Conservation (phyloP, 2,329 filamentous ascomycete genomes). For the Alternaria brassicicola region DNA sequence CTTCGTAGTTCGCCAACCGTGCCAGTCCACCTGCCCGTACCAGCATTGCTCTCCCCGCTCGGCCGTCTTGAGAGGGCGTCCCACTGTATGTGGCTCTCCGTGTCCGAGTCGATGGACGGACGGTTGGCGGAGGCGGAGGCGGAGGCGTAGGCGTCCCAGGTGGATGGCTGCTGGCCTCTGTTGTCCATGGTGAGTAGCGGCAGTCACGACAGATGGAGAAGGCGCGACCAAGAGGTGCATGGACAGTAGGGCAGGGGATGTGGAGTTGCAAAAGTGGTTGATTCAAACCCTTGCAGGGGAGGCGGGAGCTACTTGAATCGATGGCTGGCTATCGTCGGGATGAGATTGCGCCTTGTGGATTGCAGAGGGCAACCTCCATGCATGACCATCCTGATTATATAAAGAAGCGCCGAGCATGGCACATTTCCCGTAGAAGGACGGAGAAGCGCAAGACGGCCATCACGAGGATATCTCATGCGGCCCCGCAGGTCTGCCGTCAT, state of each 20-base stretch:
- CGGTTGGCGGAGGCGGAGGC: constrained; percentile 53
- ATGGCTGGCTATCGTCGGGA: constrained; percentile 37
- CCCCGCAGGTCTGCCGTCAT: constrained; percentile 21
- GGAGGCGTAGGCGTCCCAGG: constrained; percentile 55
- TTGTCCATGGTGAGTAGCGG: constrained; percentile 43
- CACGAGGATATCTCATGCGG: constrained; percentile 14
- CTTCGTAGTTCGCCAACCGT: constrained; percentile 42
- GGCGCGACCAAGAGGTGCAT: constrained; percentile 10
- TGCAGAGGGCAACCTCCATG: constrained; percentile 16
- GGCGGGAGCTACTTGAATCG: constrained; percentile 42
- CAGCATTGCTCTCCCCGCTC: constrained; percentile 40
- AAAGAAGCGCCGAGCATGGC: constrained; percentile 24
- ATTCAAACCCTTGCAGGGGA: constrained; percentile 33
- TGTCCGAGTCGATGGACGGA: constrained; percentile 50
- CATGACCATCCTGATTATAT: constrained; percentile 18
- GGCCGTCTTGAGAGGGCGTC: constrained; percentile 41
- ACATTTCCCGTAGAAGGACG: constrained; percentile 10
- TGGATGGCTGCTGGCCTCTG: constrained; percentile 51
- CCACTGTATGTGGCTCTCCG: constrained; percentile 48
- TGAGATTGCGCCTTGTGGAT: constrained; percentile 28
- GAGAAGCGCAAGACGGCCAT: constrained; percentile 7
- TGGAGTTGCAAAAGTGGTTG: constrained; percentile 28
- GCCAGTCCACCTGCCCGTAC: constrained; percentile 30
- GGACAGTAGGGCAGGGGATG: constrained; percentile 7
- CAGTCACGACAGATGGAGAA: constrained; percentile 1